A percentile compares a stretch with the other conserved stretches of the same genome.
These are phyloP conservation scores for Lentinula sp. DNA, from an alignment of 768 basidiomycete genomes.

Conservation along the genomic window DNA sequence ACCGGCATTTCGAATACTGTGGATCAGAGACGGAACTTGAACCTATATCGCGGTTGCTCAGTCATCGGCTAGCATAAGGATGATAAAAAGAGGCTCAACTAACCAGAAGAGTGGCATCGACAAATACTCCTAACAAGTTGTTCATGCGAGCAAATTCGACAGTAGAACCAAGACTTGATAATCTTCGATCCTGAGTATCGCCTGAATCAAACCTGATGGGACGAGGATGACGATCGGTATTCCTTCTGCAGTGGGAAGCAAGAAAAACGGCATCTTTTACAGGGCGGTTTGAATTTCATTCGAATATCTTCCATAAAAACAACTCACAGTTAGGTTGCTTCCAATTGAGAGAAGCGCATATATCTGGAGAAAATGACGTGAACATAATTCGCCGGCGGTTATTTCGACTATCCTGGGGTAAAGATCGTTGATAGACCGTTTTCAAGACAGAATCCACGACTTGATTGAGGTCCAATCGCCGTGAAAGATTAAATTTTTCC, in stretches of 20 bases:
- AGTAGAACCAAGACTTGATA: conserved; percentile 77
- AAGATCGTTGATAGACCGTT: conserved; percentile 69
- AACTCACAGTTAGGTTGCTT: conserved; percentile 96
- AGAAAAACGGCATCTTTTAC: conserved; percentile 89
- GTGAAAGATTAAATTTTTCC: conserved; percentile 36
- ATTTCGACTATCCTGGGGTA: conserved; percentile 40
- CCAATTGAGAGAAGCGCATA: conserved; percentile 93
- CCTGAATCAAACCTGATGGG: conserved; percentile 23
- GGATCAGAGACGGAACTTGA: conserved; percentile 84
- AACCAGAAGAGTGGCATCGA: conserved; percentile 85
- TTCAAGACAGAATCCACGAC: conserved; percentile 83
- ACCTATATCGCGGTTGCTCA: conserved; percentile 37
- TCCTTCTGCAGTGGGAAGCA: conserved; percentile 79
- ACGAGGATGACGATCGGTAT: conserved; percentile 27
- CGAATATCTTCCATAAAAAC: background rate
- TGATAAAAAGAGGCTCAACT: conserved; percentile 8
- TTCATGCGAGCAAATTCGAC: conserved; percentile 92
- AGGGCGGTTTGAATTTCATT: background rate
- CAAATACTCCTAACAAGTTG: conserved; percentile 87
- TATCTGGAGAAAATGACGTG: conserved; percentile 84
- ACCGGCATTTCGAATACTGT: conserved; percentile 84
- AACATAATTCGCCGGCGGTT: conserved; percentile 82
- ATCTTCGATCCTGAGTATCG: conserved; percentile 40
- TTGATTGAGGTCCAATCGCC: conserved; percentile 65
- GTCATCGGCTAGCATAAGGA: conserved; percentile 8